Percentiles rank a stretch among this genome's conserved stretches.
Conservation (phyloP, 2,329 filamentous ascomycete species). For the Metarhizium robertsii region DNA sequence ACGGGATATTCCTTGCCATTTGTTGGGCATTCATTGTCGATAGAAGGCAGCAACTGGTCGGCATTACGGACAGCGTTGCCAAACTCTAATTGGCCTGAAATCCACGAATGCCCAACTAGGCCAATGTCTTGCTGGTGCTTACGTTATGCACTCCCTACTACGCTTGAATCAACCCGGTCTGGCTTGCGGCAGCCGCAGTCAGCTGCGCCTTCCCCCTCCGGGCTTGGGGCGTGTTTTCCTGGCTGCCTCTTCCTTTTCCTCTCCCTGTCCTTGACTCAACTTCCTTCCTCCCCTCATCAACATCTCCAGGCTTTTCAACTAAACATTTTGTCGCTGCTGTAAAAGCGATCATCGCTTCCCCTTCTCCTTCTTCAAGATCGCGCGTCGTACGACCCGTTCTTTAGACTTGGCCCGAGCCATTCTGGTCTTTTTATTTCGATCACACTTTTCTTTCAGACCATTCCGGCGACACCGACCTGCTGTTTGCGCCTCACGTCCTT, state of each 20-base stretch:
- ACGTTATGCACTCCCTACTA: not conserved
- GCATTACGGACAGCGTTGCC: too few species aligned
- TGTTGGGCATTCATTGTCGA: not conserved
- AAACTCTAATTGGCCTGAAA: not conserved
- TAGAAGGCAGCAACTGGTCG: not conserved
- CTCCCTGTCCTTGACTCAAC: not conserved
- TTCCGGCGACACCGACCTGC: not conserved
- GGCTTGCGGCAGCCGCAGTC: not conserved
- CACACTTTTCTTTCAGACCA: constrained; percentile 3
- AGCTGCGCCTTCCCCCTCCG: not conserved
- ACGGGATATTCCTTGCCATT: not conserved
- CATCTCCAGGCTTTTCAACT: constrained; percentile 3
- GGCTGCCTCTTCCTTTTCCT: not conserved
- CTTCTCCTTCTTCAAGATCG: not conserved
- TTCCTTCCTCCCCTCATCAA: not conserved
- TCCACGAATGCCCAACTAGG: not conserved
- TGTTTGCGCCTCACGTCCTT: not conserved
- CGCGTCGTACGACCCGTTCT: not conserved
- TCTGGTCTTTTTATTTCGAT: not conserved
- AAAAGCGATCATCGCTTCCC: not conserved
- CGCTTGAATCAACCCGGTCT: not conserved
- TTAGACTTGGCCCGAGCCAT: not conserved
- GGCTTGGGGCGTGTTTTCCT: not conserved
- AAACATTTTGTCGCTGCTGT: constrained; percentile 1
- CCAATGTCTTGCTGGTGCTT: too few species aligned